Base-by-base conservation (phyloP, 768 basidiomycete genomes). In the Phlegmacium glaucopus region DNA sequence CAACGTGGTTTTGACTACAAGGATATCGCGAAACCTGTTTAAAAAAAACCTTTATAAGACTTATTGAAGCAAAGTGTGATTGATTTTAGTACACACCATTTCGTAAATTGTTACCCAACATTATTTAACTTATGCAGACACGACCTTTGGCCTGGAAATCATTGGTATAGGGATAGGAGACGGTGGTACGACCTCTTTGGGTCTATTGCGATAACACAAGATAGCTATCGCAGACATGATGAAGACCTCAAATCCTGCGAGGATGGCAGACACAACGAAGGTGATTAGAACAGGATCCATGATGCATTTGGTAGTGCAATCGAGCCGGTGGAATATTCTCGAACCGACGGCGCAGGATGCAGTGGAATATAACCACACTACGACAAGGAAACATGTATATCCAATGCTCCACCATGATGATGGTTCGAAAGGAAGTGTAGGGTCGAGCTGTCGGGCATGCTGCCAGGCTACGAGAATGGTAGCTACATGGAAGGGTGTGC, bases 401-500 rank as follows among this genome's bases (percentile, higher is more conserved):
- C 25, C 12, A 35, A 52, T 52, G 16, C 29, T 49, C 29, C 29
- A 18, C 43, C 47, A 44, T n/a, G 47, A 45, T 1, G 51, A 25
- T 5, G 44, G 36, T 27, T 32, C 40, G 18, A 52, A 52, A 11
- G 51, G 51, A 17, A 52, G 51, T 11, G 44, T 47, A 37, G 48
- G 45, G 12, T 52, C 51, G 12, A 42, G 37, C 22, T 48, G 47
- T 36, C 46, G 51, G 18, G 42, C 45, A 27, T 52, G 32, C 35
- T 55, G 53, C 49, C 49, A 51, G n/a, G 48, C 37, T 11, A 55
- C 38, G 2, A 55, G 41, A 13, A 55, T 40, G 2, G 47, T 49
- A 30, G 25, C 53, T 13, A 55, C 46, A 34, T 55, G 49, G 18
- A 55, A 55, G 9, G 53, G 49, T 13, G 53, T 51, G 5, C 44